Evolutionary conservation across 331 rosid species (phyloP).

Genomic region (Pyrus hybrid): DNA sequence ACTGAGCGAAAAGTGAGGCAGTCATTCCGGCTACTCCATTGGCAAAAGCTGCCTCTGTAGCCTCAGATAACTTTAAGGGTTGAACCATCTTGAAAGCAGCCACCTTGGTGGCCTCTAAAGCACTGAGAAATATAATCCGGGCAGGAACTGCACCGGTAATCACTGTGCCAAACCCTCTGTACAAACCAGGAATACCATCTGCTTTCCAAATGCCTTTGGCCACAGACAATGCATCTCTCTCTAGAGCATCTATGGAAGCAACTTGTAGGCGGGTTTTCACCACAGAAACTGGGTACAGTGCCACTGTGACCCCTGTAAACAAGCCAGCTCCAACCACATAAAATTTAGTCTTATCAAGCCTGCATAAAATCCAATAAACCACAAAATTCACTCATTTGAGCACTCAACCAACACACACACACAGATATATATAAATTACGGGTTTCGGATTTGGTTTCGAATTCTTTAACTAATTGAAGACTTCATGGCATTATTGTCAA

Average conservation of each 20-base stretch:
- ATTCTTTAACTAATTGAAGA: background rate
- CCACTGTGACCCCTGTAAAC: slow-evolving; percentile 77
- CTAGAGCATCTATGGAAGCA: slow-evolving; percentile 62
- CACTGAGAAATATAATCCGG: slow-evolving; percentile 76
- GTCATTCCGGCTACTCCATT: slow-evolving; percentile 90
- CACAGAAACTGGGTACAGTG: slow-evolving; percentile 80
- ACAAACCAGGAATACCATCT: slow-evolving; percentile 83
- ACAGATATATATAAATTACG: background rate
- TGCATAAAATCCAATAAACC: slow-evolving; percentile 23
- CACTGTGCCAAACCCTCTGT: slow-evolving; percentile 80
- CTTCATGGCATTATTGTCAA: background rate
- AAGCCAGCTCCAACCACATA: slow-evolving; percentile 84
- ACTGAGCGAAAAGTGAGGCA: slow-evolving; percentile 64
- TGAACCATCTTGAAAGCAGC: slow-evolving; percentile 59
- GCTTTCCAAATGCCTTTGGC: slow-evolving; percentile 59
- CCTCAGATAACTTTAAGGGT: slow-evolving; percentile 63
- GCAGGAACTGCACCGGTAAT: slow-evolving; percentile 83
- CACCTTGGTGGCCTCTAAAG: slow-evolving; percentile 75
- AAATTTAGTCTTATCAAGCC: slow-evolving; percentile 82
- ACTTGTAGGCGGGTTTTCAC: slow-evolving; percentile 90
- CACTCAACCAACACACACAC: background rate
- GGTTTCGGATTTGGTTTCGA: background rate
- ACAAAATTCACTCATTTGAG: background rate
- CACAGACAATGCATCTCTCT: slow-evolving; percentile 65
- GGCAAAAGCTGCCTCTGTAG: slow-evolving; percentile 72